phyloP scores from a whole-genome alignment of 2,329 filamentous ascomycete genomes.

The Aspergillus pseudotamarii region DNA sequence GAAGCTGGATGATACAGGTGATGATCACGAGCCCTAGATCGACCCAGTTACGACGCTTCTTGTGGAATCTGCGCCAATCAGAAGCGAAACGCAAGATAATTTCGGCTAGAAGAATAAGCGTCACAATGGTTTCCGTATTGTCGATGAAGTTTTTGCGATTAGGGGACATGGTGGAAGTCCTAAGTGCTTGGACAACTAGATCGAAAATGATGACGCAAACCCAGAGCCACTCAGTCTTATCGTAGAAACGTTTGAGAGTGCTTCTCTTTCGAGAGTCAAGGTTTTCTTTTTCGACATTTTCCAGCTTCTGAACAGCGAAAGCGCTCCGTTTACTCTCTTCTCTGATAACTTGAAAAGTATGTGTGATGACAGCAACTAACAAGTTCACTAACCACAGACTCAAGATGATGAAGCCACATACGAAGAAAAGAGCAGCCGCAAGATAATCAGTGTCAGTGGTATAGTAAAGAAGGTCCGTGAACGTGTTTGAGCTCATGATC shows the following conservation, averaged over 20 bases:
- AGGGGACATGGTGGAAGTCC: constrained; percentile 74
- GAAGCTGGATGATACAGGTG: constrained; percentile 83
- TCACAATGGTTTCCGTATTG: constrained; percentile 73
- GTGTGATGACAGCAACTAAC: constrained; percentile 93
- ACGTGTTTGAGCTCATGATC: constrained; percentile 98
- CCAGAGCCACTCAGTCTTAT: constrained; percentile 77
- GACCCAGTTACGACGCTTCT: constrained; percentile 72
- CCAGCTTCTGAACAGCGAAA: constrained; percentile 75
- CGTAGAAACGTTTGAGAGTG: constrained; percentile 70
- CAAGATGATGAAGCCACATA: constrained; percentile 78
- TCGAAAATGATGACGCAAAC: constrained; percentile 77
- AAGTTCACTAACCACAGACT: constrained; percentile 96
- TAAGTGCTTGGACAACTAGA: constrained; percentile 75
- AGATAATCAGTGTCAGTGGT: constrained; percentile 91
- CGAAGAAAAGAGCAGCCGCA: constrained; percentile 76
- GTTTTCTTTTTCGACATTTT: constrained; percentile 47
- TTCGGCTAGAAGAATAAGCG: constrained; percentile 76
- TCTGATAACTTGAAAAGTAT: constrained; percentile 95
- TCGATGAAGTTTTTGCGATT: constrained; percentile 67
- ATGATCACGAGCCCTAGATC: constrained; percentile 79
- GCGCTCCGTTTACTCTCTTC: constrained; percentile 95
- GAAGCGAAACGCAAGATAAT: constrained; percentile 76
- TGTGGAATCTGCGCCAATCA: constrained; percentile 81
- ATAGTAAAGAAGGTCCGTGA: constrained; percentile 91
- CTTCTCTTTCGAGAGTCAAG: constrained; percentile 34